phyloP scores from a whole-genome alignment of 306 rosid genomes.

The Ormosia semicastrata region DNA sequence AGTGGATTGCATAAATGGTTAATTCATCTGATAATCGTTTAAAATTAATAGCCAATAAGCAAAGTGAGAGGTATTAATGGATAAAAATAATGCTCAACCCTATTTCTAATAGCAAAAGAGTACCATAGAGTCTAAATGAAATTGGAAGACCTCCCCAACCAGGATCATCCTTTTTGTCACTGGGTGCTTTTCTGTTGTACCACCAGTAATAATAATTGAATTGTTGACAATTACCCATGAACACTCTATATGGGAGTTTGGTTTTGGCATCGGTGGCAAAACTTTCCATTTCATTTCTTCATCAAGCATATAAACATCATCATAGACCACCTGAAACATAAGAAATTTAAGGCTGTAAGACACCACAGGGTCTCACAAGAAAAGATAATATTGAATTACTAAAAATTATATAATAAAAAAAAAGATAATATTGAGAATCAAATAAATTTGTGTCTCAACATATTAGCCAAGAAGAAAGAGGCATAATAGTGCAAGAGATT shows the following conservation, averaged over 20 bases:
- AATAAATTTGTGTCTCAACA: not conserved
- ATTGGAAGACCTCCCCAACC: constrained; percentile 84
- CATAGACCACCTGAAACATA: constrained; percentile 69
- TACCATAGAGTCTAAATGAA: constrained; percentile 67
- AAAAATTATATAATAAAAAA: not conserved
- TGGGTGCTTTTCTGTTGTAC: constrained; percentile 91
- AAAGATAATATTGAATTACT: not conserved
- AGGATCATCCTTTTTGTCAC: constrained; percentile 78
- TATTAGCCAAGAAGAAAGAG: not conserved
- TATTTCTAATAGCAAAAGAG: constrained; percentile 5
- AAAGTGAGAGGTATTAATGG: not conserved
- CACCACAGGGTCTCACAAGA: not conserved
- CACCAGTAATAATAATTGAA: constrained; percentile 78
- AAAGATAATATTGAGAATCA: not conserved
- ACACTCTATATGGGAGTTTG: constrained; percentile 81
- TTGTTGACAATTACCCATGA: constrained; percentile 77
- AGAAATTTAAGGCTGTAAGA: not conserved
- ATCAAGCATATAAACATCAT: constrained; percentile 84
- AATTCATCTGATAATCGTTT: not conserved
- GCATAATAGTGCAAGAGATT: not conserved
- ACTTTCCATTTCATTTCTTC: constrained; percentile 80
- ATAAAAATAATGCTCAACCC: not conserved
- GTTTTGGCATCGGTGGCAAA: constrained; percentile 77
- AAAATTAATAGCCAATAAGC: not conserved
- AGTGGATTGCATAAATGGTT: not conserved